Conservation (phyloP, 2,329 filamentous ascomycete genomes). For the Proliferodiscus dingleyae region DNA sequence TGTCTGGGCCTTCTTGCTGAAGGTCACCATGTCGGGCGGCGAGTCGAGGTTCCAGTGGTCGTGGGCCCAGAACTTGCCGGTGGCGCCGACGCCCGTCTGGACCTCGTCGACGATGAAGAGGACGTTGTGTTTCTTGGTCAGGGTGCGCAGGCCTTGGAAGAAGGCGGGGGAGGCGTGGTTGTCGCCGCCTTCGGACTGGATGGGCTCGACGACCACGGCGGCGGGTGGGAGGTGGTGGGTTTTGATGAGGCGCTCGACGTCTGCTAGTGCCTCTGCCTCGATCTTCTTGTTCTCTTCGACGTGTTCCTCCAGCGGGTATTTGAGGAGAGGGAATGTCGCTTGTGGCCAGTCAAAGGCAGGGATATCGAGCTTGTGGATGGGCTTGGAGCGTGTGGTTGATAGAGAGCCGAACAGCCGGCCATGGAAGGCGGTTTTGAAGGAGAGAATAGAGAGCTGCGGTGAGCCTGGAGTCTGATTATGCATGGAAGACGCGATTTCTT, state of each 20-base stretch:
- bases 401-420: conserved; percentile 74
- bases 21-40: conserved; percentile 82
- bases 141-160: conserved; percentile 68
- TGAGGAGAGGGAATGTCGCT: conserved; percentile 71
- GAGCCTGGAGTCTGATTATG: conserved; percentile 68
- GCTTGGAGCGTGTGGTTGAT: conserved; percentile 75
- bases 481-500: conserved; percentile 65
- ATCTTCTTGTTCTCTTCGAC: conserved; percentile 64
- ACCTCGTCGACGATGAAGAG: conserved; percentile 81
- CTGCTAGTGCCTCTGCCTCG: conserved; percentile 67
- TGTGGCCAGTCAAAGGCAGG: conserved; percentile 86
- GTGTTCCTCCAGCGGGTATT: conserved; percentile 71
- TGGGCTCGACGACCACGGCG: conserved; percentile 71
- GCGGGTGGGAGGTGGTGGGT: conserved; percentile 64
- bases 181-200: conserved; percentile 80
- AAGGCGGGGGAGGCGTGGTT: conserved; percentile 77
- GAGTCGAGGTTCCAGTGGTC: conserved; percentile 72
- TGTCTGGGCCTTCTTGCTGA: conserved; percentile 82
- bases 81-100: conserved; percentile 80
- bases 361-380: conserved; percentile 83
- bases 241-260: conserved; percentile 67
- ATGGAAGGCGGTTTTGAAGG: conserved; percentile 75
- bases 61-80: conserved; percentile 82
- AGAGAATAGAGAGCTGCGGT: conserved; percentile 70
- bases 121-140: conserved; percentile 65